A percentile compares a stretch with the other conserved stretches of the same genome.
Evolutionary conservation across 495 filamentous ascomycete genomes (phyloP).

Genomic region (Aspergillus homomorphus): DNA sequence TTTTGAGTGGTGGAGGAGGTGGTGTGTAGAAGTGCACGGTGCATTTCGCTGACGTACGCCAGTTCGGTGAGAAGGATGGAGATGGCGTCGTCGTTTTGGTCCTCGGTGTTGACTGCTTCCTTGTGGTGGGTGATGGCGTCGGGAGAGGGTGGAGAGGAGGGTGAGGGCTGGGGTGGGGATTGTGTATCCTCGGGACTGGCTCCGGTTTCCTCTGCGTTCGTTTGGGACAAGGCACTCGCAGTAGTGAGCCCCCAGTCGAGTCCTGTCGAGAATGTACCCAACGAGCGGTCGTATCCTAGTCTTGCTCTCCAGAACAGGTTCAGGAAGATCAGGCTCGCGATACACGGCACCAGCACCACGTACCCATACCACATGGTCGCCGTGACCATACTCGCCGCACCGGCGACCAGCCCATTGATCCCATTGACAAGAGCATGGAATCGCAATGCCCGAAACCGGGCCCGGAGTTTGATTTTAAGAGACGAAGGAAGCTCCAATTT

Average conservation of each 20-base stretch:
- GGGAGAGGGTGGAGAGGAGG: background rate
- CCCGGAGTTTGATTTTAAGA: slow-evolving; percentile 25
- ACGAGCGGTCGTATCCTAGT: slow-evolving; percentile 46
- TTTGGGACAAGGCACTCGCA: background rate
- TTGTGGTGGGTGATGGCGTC: background rate
- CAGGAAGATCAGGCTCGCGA: slow-evolving; percentile 37
- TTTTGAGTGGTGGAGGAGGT: background rate
- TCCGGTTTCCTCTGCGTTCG: background rate
- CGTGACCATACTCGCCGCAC: slow-evolving; percentile 49
- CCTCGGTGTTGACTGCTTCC: background rate
- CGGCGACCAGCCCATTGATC: slow-evolving; percentile 43
- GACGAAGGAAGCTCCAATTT: background rate
- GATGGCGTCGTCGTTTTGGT: background rate
- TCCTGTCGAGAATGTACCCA: slow-evolving; percentile 4
- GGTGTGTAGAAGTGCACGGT: background rate
- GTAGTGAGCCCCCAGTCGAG: slow-evolving; percentile 4
- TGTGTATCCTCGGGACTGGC: background rate
- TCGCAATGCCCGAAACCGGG: slow-evolving; percentile 36
- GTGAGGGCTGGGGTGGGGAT: background rate
- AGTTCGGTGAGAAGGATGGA: background rate
- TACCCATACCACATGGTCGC: slow-evolving; percentile 51
- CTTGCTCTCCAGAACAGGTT: slow-evolving; percentile 46
- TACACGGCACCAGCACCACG: slow-evolving; percentile 46
- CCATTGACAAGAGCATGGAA: slow-evolving; percentile 42
- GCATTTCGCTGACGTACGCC: background rate